These are phyloP conservation scores for Boletus subcaerulescens DNA, from an alignment of 768 basidiomycete species.

Conservation along the genomic window DNA sequence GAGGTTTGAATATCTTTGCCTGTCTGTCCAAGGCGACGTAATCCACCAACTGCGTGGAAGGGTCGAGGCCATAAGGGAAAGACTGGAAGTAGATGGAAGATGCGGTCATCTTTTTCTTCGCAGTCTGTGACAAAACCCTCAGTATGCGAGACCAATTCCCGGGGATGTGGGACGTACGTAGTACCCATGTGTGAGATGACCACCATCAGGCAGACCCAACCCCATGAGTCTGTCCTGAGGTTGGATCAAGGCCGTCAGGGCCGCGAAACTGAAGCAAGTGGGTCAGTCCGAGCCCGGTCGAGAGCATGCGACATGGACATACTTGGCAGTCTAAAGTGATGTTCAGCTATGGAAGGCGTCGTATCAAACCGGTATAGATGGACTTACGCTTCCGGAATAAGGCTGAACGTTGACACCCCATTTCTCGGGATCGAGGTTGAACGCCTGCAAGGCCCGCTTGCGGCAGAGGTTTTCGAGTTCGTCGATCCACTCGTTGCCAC, in stretches of 20 bases:
- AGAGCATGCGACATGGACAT: constrained; percentile 26
- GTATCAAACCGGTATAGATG: not conserved
- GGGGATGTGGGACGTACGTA: constrained; percentile 54
- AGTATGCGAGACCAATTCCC: not conserved
- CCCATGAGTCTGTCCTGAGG: constrained; percentile 99
- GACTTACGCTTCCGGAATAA: constrained; percentile 85
- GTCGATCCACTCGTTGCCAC: constrained; percentile 97
- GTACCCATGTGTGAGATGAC: constrained; percentile 96
- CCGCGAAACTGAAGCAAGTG: constrained; percentile 71
- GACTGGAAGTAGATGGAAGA: constrained; percentile 99
- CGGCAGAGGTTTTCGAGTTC: constrained; percentile 94
- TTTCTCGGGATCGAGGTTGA: constrained; percentile 86
- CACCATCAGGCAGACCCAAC: constrained; percentile 96
- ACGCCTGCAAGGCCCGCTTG: constrained; percentile 92
- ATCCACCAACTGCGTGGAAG: constrained; percentile 85
- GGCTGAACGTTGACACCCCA: constrained; percentile 99
- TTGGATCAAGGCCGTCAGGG: constrained; percentile 92
- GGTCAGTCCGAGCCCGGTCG: constrained; percentile 8
- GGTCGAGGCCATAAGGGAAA: constrained; percentile 85
- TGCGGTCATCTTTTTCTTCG: constrained; percentile 99
- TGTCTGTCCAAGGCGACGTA: constrained; percentile 77
- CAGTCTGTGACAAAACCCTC: constrained; percentile 53
- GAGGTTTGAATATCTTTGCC: constrained; percentile 94
- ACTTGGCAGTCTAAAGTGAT: constrained; percentile 80
- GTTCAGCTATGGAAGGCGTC: constrained; percentile 13